phyloP scores from a whole-genome alignment of 305 asterid genomes.

The Plantago lanceolata region DNA sequence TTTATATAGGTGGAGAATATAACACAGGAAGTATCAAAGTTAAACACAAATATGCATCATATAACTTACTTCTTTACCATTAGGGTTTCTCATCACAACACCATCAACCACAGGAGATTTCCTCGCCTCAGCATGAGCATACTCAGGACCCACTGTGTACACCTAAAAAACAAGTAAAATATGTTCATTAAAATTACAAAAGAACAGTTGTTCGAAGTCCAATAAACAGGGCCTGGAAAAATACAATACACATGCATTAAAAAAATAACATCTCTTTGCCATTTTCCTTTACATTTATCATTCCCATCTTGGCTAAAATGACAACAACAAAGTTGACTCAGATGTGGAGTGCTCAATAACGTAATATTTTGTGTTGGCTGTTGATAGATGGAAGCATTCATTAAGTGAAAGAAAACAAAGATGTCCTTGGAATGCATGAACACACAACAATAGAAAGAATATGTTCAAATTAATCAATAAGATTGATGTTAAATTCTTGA shows the following conservation, averaged over 20 bases:
- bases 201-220: neutral
- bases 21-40: constrained; percentile 5
- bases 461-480: no score
- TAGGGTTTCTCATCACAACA: constrained; percentile 98
- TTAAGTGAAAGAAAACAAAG: neutral
- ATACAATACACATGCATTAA: neutral
- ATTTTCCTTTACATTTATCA: neutral
- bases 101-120: constrained; percentile 99
- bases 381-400: neutral
- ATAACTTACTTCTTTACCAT: constrained; percentile 90
- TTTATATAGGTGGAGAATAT: constrained; percentile 12
- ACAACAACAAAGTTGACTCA: neutral
- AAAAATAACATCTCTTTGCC: neutral
- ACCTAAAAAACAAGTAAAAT: constrained; percentile 45
- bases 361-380: neutral
- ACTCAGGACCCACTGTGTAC: constrained; percentile 96
- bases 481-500: no score
- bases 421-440: neutral
- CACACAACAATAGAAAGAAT: neutral
- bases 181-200: constrained; percentile 1
- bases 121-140: constrained; percentile 99
- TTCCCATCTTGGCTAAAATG: neutral
- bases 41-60: constrained; percentile 4
- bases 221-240: constrained; percentile 13
- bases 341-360: neutral